Conservation (phyloP, 805 yeast genomes). For the Myxozyma mucilagina region DNA sequence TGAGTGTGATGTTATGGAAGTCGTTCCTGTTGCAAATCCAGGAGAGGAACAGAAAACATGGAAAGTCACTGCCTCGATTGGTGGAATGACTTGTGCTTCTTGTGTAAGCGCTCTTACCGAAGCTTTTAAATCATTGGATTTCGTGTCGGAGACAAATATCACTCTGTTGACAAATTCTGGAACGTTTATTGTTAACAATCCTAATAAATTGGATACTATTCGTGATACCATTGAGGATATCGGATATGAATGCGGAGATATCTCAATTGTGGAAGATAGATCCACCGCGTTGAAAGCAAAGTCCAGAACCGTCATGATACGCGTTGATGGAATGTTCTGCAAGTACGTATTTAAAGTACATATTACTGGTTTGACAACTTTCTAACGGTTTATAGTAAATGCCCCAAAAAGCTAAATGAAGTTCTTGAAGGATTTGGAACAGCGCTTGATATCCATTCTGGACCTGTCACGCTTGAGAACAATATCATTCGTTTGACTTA, state of each 20-base stretch:
- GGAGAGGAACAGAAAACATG: slow-evolving; percentile 43
- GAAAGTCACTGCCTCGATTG: slow-evolving; percentile 60
- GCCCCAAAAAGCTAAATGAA: slow-evolving; percentile 58
- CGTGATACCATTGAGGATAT: slow-evolving; percentile 59
- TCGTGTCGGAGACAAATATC: slow-evolving; percentile 53
- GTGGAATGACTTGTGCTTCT: slow-evolving; percentile 75
- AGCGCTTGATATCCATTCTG: slow-evolving; percentile 53
- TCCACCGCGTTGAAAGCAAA: slow-evolving; percentile 51
- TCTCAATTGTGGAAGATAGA: slow-evolving; percentile 48
- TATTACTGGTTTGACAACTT: background rate
- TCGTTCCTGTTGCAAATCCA: slow-evolving; percentile 55
- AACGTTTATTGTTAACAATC: slow-evolving; percentile 52
- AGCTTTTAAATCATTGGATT: slow-evolving; percentile 48
- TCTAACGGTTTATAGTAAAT: slow-evolving; percentile 42
- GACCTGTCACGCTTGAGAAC: slow-evolving; percentile 53
- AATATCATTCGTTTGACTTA: slow-evolving; percentile 68
- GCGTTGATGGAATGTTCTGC: slow-evolving; percentile 68
- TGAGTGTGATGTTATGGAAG: slow-evolving; percentile 55
- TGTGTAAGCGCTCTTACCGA: slow-evolving; percentile 60
- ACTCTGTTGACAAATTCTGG: slow-evolving; percentile 64
- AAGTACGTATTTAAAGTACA: slow-evolving; percentile 36
- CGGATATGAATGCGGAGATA: slow-evolving; percentile 61
- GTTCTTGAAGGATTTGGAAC: slow-evolving; percentile 56
- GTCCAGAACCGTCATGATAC: slow-evolving; percentile 58
- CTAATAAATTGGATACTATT: slow-evolving; percentile 45